Conservation (phyloP, 2,329 filamentous ascomycete species). For the Fusarium humuli region DNA sequence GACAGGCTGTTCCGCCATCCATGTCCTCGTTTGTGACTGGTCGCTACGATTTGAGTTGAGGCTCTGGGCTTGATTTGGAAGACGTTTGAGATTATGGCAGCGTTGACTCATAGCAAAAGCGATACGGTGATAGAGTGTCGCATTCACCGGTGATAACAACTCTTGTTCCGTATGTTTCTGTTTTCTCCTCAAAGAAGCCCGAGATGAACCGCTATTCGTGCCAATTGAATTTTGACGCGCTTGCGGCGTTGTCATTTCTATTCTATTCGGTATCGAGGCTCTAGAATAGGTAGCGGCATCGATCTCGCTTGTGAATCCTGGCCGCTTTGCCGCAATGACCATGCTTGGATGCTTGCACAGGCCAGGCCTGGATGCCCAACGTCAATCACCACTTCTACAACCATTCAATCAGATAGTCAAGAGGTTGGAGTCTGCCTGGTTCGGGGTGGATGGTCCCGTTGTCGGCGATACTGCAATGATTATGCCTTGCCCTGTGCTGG, state of each 20-base stretch:
- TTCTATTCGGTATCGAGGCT: neutral
- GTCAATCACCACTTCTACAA: neutral
- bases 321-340: slow-evolving; percentile 25
- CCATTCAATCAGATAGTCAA: neutral
- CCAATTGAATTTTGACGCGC: slow-evolving; percentile 3
- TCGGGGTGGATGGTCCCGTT: slow-evolving; percentile 13
- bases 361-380: slow-evolving; percentile 38
- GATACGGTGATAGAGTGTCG: neutral
- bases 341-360: slow-evolving; percentile 37
- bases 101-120: slow-evolving; percentile 28
- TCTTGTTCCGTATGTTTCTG: neutral
- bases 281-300: slow-evolving; percentile 14
- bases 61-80: slow-evolving; percentile 16
- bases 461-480: slow-evolving; percentile 23
- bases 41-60: slow-evolving; percentile 22
- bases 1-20: slow-evolving; percentile 21
- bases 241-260: slow-evolving; percentile 17
- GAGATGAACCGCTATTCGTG: slow-evolving; percentile 8
- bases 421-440: neutral
- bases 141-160: neutral
- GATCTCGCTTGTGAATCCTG: slow-evolving; percentile 23
- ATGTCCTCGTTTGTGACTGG: slow-evolving; percentile 28
- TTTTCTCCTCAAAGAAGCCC: neutral
- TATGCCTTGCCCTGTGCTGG: slow-evolving; percentile 9
- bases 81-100: slow-evolving; percentile 6